A percentile compares a stretch with the other conserved stretches of the same genome.
phyloP scores from a whole-genome alignment of 139 green algal species.

The Auxenochlorella protothecoides region DNA sequence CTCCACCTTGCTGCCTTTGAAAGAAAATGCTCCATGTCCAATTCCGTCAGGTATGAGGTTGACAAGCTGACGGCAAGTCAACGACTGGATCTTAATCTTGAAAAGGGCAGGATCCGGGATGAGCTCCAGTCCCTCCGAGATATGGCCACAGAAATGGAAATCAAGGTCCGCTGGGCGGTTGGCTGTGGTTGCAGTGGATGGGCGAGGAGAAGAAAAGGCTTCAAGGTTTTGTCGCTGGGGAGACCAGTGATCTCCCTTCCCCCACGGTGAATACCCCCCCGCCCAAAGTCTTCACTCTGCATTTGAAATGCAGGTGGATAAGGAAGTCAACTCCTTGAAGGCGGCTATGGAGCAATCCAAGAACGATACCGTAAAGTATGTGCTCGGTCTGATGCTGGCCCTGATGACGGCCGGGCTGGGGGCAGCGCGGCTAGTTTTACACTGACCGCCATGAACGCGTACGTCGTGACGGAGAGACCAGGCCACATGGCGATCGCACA shows the following conservation, averaged over 20 bases:
- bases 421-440: constrained; percentile 31
- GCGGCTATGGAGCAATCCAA: constrained; percentile 77
- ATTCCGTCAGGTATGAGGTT: constrained; percentile 69
- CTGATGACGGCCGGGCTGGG: constrained; percentile 39
- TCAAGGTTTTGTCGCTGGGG: too few relatives aligned
- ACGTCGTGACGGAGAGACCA: neutral
- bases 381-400: constrained; percentile 43
- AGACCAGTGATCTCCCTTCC: too few relatives aligned
- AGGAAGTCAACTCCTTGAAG: constrained; percentile 73
- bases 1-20: too few relatives aligned
- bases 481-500: too few relatives aligned
- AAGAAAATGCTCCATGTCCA: too few relatives aligned
- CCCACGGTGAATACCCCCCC: too few relatives aligned
- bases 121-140: constrained; percentile 70
- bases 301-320: constrained; percentile 31
- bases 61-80: constrained; percentile 89
- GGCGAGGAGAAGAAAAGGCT: too few relatives aligned
- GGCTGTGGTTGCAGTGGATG: too few relatives aligned
- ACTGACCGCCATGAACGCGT: constrained; percentile 1
- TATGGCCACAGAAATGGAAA: constrained; percentile 66
- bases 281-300: too few relatives aligned
- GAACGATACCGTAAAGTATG: constrained; percentile 68
- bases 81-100: constrained; percentile 87
- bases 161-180: constrained; percentile 46
- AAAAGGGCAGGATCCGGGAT: constrained; percentile 88